Evolutionary conservation across 225 moss, liverwort and hornwort species (phyloP), one percentile per base, ranked within the genome.

Genomic region (Pleurozium schreberi): DNA sequence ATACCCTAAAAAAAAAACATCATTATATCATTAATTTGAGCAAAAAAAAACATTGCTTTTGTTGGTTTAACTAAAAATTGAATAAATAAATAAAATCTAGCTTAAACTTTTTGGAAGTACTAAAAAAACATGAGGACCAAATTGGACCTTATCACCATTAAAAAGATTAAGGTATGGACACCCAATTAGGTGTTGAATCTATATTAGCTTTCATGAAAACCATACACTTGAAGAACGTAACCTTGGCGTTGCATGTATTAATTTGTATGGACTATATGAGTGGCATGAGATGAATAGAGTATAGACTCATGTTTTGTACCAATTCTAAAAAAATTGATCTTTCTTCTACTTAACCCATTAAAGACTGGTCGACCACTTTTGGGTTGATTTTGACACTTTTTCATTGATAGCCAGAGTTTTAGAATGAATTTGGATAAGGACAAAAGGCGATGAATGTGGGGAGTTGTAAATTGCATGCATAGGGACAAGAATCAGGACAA

Each of bases 11-110:
- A 31, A 7, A 25, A 31, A 74, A 47, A 31, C 18, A 74, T 30
- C 10, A 47, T 31, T 11, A 31, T 4, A 74, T 74, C 74, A 74
- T 49, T 19, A 7, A 49, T 18, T 7, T 49, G 74, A 31, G 3
- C 3, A 7, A 19, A n/a, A 11, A 19, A 73, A 45, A 10, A 49
- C 6, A 18, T 74, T 74, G 18, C 30, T 0, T 0, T 0, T 31
- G 31, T 31, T 47, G 4, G 6, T 18, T 74, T 18, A 49, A 74
- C 3, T 6, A 73, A 28, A 28, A 45, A 47, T 18, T 47, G 2
- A 31, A 10, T 30, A 30, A 45, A 18, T 11, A 30, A 2, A n/a
- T n/a, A 17, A 19, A 47, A 31, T 49, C 1, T 31, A 18, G 4
- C 4, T 71, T 18, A 4, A 47, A 49, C 6, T 47, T 6, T 47